Evolutionary conservation across 192 early-diverging fungal species (phyloP), one percentile per base, ranked within the genome.

Genomic region (Backusella luteola): DNA sequence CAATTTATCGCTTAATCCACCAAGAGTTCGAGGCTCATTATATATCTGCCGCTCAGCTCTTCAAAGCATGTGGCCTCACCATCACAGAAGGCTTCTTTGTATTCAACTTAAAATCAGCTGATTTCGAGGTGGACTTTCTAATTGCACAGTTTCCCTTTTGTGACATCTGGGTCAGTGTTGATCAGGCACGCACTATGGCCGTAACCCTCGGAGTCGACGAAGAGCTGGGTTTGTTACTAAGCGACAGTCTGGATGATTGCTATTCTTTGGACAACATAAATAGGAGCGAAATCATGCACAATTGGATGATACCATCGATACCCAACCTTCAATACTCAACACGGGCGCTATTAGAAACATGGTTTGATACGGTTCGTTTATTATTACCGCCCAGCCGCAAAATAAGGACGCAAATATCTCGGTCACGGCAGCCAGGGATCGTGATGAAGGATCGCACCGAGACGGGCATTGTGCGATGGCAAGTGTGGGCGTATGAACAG

Each of bases 381-480:
- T 36, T 69, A 7, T 34, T 35, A n/a, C 46, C 67, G 11, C 63
- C 52, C 11, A 69, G 49, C 59, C 72, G 77, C 8, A 79, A 79
- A 44, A 69, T 79, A 67, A 66, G 77, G 23, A 79, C 78, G 34
- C 80, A 81, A 38, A 77, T 78, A 26, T 52, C 76, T 17, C 44
- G 76, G 34, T 32, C 70, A 7, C 17, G 34, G 6, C 76, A 78
- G 36, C 46, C 49, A 29, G 79, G 79, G 0, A 76, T 81, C 12
- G 76, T 78, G 2, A 77, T 75, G 76, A 77, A 77, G 36, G 80
- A 81, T 69, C 67, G 76, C 21, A 41, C 74, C n/a, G 80, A 77
- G 39, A 67, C 67, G 7, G 80, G 80, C 0, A 29, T 81, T 46
- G 73, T 78, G n/a, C 41, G 70, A 5, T 81, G 80, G 80, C 80